phyloP scores from a whole-genome alignment of 2,329 filamentous ascomycete species.

The Sclerotiophoma versabilis region DNA sequence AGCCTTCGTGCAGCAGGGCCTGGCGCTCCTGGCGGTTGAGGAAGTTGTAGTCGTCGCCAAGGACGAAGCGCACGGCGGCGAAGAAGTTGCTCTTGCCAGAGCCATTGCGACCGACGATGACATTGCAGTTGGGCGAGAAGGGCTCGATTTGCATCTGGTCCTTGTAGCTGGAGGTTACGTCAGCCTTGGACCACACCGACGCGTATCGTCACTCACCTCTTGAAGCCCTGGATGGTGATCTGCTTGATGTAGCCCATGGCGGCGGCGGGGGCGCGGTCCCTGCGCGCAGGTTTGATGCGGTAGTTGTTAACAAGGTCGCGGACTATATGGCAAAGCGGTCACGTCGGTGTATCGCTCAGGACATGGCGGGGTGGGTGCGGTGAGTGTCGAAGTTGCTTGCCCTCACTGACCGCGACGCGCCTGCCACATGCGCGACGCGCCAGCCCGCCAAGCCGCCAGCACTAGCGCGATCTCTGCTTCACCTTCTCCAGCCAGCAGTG shows the following conservation, averaged over 20 bases:
- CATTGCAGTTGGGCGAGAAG: conserved; percentile 96
- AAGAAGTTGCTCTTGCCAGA: conserved; percentile 99
- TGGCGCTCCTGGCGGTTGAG: conserved; percentile 96
- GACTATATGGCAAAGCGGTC: conserved; percentile 17
- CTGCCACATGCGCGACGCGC: conserved; percentile 29
- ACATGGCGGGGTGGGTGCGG: conserved; percentile 27
- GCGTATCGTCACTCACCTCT: conserved; percentile 70
- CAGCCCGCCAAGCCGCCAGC: conserved; percentile 24
- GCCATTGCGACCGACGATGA: conserved; percentile 98
- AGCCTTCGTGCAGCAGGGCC: conserved; percentile 95
- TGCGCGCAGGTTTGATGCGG: conserved; percentile 9
- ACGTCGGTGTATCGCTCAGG: conserved; percentile 19
- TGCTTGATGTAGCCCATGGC: conserved; percentile 84
- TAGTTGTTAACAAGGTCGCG: not conserved
- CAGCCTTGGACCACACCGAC: conserved; percentile 1
- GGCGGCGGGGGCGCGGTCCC: conserved; percentile 24
- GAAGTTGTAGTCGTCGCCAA: conserved; percentile 96
- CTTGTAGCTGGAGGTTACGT: conserved; percentile 77
- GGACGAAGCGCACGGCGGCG: conserved; percentile 95
- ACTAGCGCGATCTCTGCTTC: conserved; percentile 5
- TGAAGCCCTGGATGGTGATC: conserved; percentile 99
- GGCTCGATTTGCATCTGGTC: conserved; percentile 98
- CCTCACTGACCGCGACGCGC: conserved; percentile 29
- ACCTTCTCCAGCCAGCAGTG: too few relatives aligned
- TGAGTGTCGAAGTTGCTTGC: conserved; percentile 13